Conservation (phyloP, 1,139 yeast species). For the Debaryomyces coudertii region DNA sequence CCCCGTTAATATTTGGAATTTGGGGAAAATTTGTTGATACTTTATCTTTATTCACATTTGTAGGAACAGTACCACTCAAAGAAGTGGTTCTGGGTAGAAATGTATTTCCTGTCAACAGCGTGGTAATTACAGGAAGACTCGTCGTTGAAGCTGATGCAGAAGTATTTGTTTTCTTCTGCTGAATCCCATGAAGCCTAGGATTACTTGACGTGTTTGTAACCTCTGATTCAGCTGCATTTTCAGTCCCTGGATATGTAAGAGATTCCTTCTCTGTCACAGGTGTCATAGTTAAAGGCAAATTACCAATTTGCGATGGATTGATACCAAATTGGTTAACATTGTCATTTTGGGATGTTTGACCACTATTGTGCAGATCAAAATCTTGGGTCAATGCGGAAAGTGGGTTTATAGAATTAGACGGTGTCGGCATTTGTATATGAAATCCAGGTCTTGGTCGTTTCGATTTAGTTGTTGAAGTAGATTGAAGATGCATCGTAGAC, state of each 20-base stretch:
- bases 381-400: conserved; percentile 42
- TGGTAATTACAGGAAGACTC: conserved; percentile 7
- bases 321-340: conserved; percentile 69
- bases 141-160: background rate
- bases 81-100: conserved; percentile 23
- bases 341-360: conserved; percentile 23
- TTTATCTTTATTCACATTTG: background rate
- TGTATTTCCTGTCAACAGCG: conserved; percentile 16
- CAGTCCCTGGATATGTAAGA: background rate
- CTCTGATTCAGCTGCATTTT: background rate
- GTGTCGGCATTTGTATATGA: conserved; percentile 54
- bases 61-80: conserved; percentile 17
- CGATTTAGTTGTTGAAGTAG: conserved; percentile 14
- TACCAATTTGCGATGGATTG: conserved; percentile 53
- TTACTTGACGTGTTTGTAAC: background rate
- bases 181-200: background rate
- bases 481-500: background rate
- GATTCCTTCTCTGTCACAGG: conserved; percentile 67
- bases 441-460: conserved; percentile 42
- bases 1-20: conserved; percentile 42
- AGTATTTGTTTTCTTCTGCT: conserved; percentile 1
- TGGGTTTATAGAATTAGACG: conserved; percentile 36
- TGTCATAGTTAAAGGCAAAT: conserved; percentile 68
- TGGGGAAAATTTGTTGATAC: conserved; percentile 34
- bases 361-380: conserved; percentile 18